These are phyloP conservation scores for Didymella segeticola DNA, from an alignment of 2,329 filamentous ascomycete genomes.

Conservation along the genomic window DNA sequence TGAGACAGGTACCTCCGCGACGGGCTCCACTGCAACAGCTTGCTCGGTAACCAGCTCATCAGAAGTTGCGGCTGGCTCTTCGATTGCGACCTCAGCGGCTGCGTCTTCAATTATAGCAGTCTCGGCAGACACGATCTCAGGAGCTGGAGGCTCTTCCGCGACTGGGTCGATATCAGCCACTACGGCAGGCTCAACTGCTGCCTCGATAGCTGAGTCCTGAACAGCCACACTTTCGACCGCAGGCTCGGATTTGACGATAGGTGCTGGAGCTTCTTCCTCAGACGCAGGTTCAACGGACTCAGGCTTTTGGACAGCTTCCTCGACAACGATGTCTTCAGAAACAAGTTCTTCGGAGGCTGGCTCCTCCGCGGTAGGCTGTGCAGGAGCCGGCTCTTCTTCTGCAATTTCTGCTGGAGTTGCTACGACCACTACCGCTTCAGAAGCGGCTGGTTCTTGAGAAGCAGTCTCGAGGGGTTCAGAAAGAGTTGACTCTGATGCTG, in stretches of 20 bases:
- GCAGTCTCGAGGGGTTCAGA: not conserved
- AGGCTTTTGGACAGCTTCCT: not conserved
- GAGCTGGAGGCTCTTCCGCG: not conserved
- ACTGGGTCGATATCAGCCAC: not conserved
- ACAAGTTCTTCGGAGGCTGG: not conserved
- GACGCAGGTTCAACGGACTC: not conserved
- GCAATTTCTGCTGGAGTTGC: not conserved
- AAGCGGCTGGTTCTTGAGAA: not conserved
- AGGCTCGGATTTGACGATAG: not conserved
- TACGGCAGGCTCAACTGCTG: not conserved
- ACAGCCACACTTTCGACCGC: not conserved
- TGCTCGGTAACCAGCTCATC: not conserved
- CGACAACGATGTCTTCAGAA: not conserved
- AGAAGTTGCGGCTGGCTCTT: not conserved
- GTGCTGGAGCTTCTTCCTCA: not conserved
- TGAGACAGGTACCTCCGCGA: not conserved
- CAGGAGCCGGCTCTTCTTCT: not conserved
- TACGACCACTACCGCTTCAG: not conserved
- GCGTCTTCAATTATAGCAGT: not conserved
- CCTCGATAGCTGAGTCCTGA: not conserved
- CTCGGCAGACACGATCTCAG: not conserved
- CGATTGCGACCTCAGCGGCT: not conserved
- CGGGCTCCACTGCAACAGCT: not conserved
- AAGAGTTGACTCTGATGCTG: not conserved
- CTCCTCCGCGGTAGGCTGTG: not conserved